Evolutionary conservation across 2,329 filamentous ascomycete genomes (phyloP).

Genomic region (Parastagonospora nodorum): DNA sequence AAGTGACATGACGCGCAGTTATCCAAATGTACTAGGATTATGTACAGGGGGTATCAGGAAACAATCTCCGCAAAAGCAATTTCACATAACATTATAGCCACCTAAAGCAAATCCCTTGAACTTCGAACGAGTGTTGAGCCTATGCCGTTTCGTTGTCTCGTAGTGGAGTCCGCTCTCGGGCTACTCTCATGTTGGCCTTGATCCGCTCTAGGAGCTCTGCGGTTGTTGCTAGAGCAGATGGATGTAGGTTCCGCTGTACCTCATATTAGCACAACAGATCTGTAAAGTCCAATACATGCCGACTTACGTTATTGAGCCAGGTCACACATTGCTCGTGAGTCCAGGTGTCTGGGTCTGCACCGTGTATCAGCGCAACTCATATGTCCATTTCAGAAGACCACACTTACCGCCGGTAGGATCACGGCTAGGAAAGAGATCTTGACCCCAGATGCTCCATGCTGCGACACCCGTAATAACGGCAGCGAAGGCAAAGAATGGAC

Average conservation of each 20-base stretch:
- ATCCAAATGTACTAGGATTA: background rate
- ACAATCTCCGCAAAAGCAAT: background rate
- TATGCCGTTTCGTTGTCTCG: background rate
- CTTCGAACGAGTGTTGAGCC: too few species aligned
- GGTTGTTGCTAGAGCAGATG: slow-evolving; percentile 62
- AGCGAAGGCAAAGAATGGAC: slow-evolving; percentile 63
- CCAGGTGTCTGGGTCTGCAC: slow-evolving; percentile 70
- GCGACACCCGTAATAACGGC: slow-evolving; percentile 81
- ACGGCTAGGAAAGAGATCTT: slow-evolving; percentile 78
- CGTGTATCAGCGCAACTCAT: slow-evolving; percentile 1
- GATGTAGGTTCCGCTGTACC: slow-evolving; percentile 66
- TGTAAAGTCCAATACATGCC: background rate
- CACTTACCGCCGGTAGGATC: slow-evolving; percentile 77
- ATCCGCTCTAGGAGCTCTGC: slow-evolving; percentile 71
- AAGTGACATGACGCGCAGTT: background rate
- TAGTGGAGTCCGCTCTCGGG: slow-evolving; percentile 16
- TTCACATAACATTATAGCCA: background rate
- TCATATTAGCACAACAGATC: background rate
- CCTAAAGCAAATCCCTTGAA: too few species aligned
- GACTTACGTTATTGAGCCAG: slow-evolving; percentile 79
- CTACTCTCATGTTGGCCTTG: slow-evolving; percentile 67
- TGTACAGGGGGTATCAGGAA: background rate
- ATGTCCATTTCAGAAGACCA: background rate
- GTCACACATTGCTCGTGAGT: slow-evolving; percentile 76
- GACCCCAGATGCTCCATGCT: slow-evolving; percentile 83